Base-by-base conservation (phyloP, 352 stramenopile species). In the Pythium rhizo-oryzae region DNA sequence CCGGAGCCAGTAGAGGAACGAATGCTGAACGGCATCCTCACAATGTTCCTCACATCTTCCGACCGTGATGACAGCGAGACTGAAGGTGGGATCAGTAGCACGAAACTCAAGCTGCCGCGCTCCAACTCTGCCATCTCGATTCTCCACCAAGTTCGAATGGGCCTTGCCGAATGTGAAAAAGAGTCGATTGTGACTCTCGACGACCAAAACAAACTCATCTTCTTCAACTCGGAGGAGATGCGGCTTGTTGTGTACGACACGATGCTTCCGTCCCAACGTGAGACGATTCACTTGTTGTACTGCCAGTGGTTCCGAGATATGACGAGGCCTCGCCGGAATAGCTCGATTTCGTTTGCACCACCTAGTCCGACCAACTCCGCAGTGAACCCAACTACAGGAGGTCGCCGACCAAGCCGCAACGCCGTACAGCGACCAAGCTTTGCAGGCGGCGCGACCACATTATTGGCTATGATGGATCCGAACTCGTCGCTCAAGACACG, bases 181-280 rank as follows among this genome's bases (percentile, higher is more conserved):
- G 70, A 84, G 30, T 67, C 74, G 19, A 84, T 84, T 23, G 47
- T 91, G 41, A 82, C 78, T 0, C 70, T 82, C 55, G 73, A 85
- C 71, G 70, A 82, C 18, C 71, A 81, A 35, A 81, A 86, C 60
- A 82, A 89, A 24, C 52, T 85, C 28, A 75, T 86, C 41, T 83
- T 87, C 62, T 89, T 91, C 77, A 84, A 89, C 69, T 80, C 77
- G 16, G 77, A 89, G 53, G 83, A 93, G 67, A 83, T 84, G 65
- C 81, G 77, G 8, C 71, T 91, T 1, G 74, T 83, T 2, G 81
- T 88, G 6, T 90, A 89, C 57, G 84, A 91, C 47, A 86, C 78
- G 49, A 81, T 90, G 69, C 60, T 87, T 18, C 85, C 85, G 12
- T 91, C 82, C 3, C 85, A 93, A 37, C 77, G 81, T 8, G 81